A percentile compares a stretch with the other conserved stretches of the same genome.
These are phyloP conservation scores for Patellaria atrata DNA, from an alignment of 495 filamentous ascomycete genomes.

Conservation along the genomic window DNA sequence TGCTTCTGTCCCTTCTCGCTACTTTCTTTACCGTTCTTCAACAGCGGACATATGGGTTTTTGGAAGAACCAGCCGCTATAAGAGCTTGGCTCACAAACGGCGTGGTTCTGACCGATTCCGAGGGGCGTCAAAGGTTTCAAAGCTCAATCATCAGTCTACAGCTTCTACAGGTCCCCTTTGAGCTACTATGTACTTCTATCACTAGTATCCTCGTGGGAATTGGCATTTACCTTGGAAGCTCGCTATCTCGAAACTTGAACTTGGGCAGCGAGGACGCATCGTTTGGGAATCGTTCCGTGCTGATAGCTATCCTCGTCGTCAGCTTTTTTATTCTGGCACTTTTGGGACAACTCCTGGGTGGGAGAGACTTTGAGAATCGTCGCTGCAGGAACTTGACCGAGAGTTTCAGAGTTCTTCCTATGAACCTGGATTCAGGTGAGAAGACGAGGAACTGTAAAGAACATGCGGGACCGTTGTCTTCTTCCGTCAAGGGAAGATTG, in stretches of 20 bases:
- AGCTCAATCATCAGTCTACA: slow-evolving; percentile 12
- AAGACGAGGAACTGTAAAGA: too few relatives aligned
- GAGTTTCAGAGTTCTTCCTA: too few relatives aligned
- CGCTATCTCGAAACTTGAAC: background rate
- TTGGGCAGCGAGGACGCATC: background rate
- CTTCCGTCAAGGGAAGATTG: too few relatives aligned
- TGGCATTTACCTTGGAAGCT: slow-evolving; percentile 8
- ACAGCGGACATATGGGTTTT: slow-evolving; percentile 11
- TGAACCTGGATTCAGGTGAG: too few relatives aligned
- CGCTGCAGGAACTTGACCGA: too few relatives aligned
- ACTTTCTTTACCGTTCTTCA: slow-evolving; percentile 11
- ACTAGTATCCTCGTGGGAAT: slow-evolving; percentile 9
- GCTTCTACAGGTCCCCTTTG: slow-evolving; percentile 13
- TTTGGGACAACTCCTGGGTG: slow-evolving; percentile 13
- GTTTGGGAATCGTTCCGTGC: slow-evolving; percentile 7
- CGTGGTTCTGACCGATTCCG: background rate
- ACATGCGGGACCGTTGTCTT: too few relatives aligned
- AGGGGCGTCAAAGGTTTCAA: background rate
- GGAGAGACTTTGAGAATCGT: slow-evolving; percentile 7
- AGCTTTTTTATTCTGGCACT: slow-evolving; percentile 7
- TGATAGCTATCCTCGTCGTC: slow-evolving; percentile 8
- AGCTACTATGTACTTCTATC: slow-evolving; percentile 11
- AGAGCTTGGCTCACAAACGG: slow-evolving; percentile 9
- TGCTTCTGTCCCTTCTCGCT: slow-evolving; percentile 6
- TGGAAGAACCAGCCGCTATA: slow-evolving; percentile 3